A percentile compares a stretch with the other conserved stretches of the same genome.
Evolutionary conservation across 2,329 filamentous ascomycete species (phyloP).

Genomic region (Verticillium dahliae): DNA sequence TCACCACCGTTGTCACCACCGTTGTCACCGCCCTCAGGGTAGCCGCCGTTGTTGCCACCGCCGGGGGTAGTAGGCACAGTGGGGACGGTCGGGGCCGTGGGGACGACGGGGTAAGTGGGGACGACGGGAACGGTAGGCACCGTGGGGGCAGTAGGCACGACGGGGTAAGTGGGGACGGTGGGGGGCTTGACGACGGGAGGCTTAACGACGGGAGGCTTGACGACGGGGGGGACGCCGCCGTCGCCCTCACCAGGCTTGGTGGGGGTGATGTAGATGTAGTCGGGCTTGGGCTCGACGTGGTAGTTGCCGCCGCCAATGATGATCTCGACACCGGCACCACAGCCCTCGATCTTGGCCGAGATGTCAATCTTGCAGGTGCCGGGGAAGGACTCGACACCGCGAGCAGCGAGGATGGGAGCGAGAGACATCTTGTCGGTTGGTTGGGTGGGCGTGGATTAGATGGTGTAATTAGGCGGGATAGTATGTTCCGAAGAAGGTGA

Average conservation of each 20-base stretch:
- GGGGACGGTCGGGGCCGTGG: background rate
- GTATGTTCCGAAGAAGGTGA: background rate
- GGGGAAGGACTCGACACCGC: background rate
- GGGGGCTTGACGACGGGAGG: background rate
- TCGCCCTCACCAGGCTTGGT: background rate
- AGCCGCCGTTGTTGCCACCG: background rate
- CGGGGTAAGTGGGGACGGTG: background rate
- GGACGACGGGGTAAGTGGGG: background rate
- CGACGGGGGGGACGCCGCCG: background rate
- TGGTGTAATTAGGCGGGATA: background rate
- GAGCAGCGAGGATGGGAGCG: background rate
- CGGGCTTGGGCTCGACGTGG: background rate
- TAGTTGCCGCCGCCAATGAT: background rate
- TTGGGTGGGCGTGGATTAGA: background rate
- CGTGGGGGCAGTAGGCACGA: background rate
- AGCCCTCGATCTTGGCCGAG: conserved; percentile 1
- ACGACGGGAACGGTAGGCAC: background rate
- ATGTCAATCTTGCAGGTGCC: conserved; percentile 2
- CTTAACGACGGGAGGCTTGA: background rate
- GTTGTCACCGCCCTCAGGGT: background rate
- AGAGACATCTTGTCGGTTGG: conserved; percentile 1
- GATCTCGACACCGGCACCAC: background rate
- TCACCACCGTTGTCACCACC: background rate
- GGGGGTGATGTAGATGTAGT: conserved; percentile 3
- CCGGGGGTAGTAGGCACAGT: background rate